Percentiles rank a stretch among this genome's conserved stretches.
phyloP scores from a whole-genome alignment of 2,329 filamentous ascomycete genomes.

The Alternaria metachromatica region DNA sequence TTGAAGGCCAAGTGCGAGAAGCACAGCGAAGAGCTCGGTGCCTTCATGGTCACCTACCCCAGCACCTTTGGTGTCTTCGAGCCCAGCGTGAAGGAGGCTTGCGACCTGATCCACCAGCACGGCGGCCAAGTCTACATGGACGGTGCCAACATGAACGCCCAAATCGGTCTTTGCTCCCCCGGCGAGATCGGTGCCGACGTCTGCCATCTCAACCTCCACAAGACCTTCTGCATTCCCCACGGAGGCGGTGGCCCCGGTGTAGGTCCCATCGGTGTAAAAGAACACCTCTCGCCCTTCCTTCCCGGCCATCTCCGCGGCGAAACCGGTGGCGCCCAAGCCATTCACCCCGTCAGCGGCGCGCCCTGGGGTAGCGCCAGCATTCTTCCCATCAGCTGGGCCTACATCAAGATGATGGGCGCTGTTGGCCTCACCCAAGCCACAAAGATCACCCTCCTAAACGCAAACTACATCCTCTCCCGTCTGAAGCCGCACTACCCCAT shows the following conservation, averaged over 20 bases:
- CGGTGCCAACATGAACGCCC: conserved; percentile 97
- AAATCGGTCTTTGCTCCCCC: conserved; percentile 93
- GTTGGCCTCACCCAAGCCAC: conserved; percentile 86
- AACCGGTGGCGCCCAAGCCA: conserved; percentile 63
- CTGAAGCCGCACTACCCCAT: conserved; percentile 87
- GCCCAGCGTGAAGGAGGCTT: conserved; percentile 83
- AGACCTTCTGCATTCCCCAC: conserved; percentile 98
- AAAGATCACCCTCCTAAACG: conserved; percentile 91
- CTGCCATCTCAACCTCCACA: conserved; percentile 96
- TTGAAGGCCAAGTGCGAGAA: conserved; percentile 88
- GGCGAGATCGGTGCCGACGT: conserved; percentile 96
- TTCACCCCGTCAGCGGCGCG: conserved; percentile 79
- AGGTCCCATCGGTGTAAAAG: conserved; percentile 89
- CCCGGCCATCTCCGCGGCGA: conserved; percentile 72
- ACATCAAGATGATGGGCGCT: conserved; percentile 91
- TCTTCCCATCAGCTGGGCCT: conserved; percentile 91
- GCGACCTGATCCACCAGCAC: conserved; percentile 81
- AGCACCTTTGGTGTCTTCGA: conserved; percentile 96
- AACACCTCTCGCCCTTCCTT: conserved; percentile 77
- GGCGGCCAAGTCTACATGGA: conserved; percentile 99
- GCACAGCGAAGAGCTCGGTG: conserved; percentile 82
- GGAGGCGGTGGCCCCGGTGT: conserved; percentile 93
- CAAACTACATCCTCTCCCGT: conserved; percentile 92
- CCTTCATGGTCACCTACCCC: conserved; percentile 97
- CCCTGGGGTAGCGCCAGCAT: conserved; percentile 90